These are phyloP conservation scores for Jackrogersella multiformis DNA, from an alignment of 495 filamentous ascomycete species.

Conservation along the genomic window DNA sequence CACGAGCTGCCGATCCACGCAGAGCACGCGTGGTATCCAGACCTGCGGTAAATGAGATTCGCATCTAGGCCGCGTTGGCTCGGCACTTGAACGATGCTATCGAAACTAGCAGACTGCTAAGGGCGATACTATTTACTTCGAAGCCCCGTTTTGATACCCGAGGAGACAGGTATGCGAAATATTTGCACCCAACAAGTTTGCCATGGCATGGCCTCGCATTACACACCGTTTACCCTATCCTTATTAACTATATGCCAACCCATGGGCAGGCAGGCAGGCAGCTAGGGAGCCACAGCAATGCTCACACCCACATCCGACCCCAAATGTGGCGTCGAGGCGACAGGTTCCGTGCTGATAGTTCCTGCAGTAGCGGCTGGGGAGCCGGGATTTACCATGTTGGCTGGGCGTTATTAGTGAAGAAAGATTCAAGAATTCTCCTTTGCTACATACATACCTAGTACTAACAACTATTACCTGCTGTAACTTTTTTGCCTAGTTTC, in stretches of 20 bases:
- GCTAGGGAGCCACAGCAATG: constrained; percentile 7
- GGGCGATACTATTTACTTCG: constrained; percentile 1
- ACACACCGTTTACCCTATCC: background rate
- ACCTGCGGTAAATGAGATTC: constrained; percentile 12
- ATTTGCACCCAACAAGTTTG: constrained; percentile 3
- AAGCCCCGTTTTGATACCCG: constrained; percentile 11
- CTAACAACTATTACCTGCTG: too few species aligned
- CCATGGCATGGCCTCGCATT: background rate
- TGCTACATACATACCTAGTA: too few species aligned
- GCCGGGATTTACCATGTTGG: constrained; percentile 13
- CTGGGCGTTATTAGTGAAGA: constrained; percentile 10
- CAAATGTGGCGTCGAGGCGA: constrained; percentile 20
- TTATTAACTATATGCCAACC: constrained; percentile 9
- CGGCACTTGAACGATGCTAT: constrained; percentile 32
- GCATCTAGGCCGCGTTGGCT: constrained; percentile 24
- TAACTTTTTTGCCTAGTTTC: background rate
- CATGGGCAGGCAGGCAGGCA: too few species aligned
- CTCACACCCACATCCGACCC: constrained; percentile 27
- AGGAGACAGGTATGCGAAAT: background rate
- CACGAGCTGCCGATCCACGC: constrained; percentile 2
- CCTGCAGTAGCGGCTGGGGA: constrained; percentile 39
- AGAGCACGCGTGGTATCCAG: constrained; percentile 14
- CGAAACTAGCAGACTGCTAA: constrained; percentile 9
- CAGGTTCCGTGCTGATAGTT: constrained; percentile 30
- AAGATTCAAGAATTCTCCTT: constrained; percentile 18